Base-by-base conservation (phyloP, 139 green algal genomes). In the Pedinophyceae sp. region DNA sequence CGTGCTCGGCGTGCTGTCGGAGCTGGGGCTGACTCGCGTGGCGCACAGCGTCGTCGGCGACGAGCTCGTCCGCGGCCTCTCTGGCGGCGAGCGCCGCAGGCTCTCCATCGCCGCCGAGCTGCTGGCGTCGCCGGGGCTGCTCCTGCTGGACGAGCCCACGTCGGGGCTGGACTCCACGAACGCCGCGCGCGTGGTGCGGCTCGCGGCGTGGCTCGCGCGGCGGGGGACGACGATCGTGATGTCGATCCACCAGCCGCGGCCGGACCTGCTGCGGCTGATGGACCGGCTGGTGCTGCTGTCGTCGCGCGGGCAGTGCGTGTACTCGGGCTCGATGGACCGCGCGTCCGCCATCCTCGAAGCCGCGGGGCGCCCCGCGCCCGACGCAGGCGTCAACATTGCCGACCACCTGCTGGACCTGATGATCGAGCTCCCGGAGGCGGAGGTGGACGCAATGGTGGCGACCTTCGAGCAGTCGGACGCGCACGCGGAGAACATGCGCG, bases 141-240 rank as follows among this genome's bases (percentile, higher is more conserved):
- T 93, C 29, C 93, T 93, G 60, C 66, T 94, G 48, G 83, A 93
- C 61, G 82, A 92, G 70, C 83, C 83, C 19, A 93, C 82, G 58
- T 82, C 59, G 55, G 74, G 74, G 3, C 55, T 82, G 38, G 74
- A 82, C 59, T 61, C 47, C 50, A 84, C 66, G 54, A 81, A 77
- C 55, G 75, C 77, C 1, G 61, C 75, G 7, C 60, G 72, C 27
- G 71, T 87, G 64, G 68, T 84, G 40, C 34, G 34, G 34, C 34
- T 7, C 13, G 10, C 7, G 49, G 58, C 62, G 26, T 50, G 26
- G 13, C 65, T 81, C 53, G 56, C 59, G 3, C 26, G n/a, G 2
- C 16, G 27, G 34, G 71, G 71, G 19, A 69, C 79, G 23, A 80
- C 67, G 26, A 56, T 76, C 24, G 30, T 80, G 29, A 59, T 85